Evolutionary conservation across 2,329 filamentous ascomycete species (phyloP), one percentile per base, ranked within the genome.

Genomic region (Rugonectria rugulosa): DNA sequence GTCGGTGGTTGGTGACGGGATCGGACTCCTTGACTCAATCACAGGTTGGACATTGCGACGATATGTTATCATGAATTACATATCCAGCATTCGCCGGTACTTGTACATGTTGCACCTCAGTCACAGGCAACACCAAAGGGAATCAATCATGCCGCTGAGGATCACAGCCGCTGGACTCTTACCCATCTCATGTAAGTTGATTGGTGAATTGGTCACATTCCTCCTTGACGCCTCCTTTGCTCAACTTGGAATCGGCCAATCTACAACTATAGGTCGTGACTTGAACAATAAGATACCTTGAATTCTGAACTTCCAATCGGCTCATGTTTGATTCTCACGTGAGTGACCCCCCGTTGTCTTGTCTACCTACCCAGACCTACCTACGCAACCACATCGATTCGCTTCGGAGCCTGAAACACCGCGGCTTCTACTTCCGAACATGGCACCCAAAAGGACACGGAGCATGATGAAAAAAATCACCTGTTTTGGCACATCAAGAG

Each of bases 131-230:
- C n/a, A n/a, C n/a, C n/a, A n/a, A n/a, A 29, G 26, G 26, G 26
- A 29, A 29, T 29, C 7, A 29, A 12, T 29, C n/a, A n/a, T n/a
- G n/a, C n/a, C n/a, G n/a, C n/a, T n/a, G n/a, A 29, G 26, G 4
- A 24, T 23, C 5, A 32, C 7, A 9, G 29, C 6, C 7, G 6
- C 26, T 29, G 12, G 26, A 31, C 27, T 8, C 40, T 56, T 29
- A 23, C 54, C 41, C 47, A 26, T 37, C 56, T 57, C 63, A 55
- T 68, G 65, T 68, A 68, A 68, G 65, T 68, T 68, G 65, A 68
- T 68, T 68, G 65, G 65, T 59, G 63, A 60, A 52, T 11, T 36
- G 31, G 41, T 26, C 37, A 11, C 48, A 46, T 57, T 56, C 46
- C 57, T 45, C 15, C 21, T 48, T 19, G 43, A 50, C 58, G 59